Conservation (phyloP, 768 basidiomycete genomes). For the Naganishia friedmannii region DNA sequence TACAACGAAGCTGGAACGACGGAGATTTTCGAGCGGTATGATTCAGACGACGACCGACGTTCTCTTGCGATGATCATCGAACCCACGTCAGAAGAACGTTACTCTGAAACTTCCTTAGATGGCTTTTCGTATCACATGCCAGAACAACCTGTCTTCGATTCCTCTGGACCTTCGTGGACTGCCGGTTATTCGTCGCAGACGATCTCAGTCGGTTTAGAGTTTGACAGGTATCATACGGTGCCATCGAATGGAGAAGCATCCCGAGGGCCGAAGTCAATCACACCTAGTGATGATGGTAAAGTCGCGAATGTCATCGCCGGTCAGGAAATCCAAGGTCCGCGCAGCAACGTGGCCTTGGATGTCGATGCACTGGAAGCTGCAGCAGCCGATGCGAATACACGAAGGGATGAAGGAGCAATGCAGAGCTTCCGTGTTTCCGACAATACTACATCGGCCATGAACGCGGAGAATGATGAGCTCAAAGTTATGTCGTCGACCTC, state of each 20-base stretch:
- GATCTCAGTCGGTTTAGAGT: not conserved
- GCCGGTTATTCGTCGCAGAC: not conserved
- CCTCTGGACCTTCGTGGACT: not conserved
- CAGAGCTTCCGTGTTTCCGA: not conserved
- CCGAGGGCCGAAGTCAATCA: not conserved
- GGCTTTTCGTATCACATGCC: not conserved
- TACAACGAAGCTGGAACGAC: not conserved
- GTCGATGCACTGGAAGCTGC: slow-evolving; percentile 13
- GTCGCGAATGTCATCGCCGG: not conserved
- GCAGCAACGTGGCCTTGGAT: not conserved
- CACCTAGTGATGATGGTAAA: not conserved
- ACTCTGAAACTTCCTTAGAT: not conserved
- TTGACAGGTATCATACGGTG: not conserved
- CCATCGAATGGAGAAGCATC: not conserved
- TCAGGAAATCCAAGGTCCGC: not conserved
- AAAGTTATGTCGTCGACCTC: not conserved
- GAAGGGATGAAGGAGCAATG: not conserved
- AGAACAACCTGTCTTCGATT: not conserved
- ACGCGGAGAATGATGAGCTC: not conserved
- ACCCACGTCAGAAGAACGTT: not conserved
- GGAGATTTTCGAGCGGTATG: not conserved
- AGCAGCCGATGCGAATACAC: not conserved
- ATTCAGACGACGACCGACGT: not conserved
- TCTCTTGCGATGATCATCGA: not conserved
- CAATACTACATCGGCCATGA: not conserved